phyloP scores from a whole-genome alignment of 2,329 filamentous ascomycete genomes.

The Xylariaceae sp. region DNA sequence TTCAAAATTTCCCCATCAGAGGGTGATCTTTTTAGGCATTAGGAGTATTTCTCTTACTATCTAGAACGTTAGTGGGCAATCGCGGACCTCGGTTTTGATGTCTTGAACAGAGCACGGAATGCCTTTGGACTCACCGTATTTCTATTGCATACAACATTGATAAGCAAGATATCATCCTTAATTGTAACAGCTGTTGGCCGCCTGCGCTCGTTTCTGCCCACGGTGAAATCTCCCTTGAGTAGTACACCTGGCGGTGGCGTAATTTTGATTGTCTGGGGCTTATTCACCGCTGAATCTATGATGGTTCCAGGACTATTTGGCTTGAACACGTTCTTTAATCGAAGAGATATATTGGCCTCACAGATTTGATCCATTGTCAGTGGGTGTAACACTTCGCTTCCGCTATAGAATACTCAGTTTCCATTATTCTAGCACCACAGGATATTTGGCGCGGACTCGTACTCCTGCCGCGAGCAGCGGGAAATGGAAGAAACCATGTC shows the following conservation, averaged over 20 bases:
- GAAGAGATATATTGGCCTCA: conserved; percentile 59
- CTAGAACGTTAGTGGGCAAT: too few species aligned
- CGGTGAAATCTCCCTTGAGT: conserved; percentile 30
- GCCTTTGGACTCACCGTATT: conserved; percentile 15
- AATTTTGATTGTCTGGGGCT: conserved; percentile 12
- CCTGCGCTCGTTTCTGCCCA: conserved; percentile 27
- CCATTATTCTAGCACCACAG: too few species aligned
- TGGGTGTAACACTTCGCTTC: conserved; percentile 64
- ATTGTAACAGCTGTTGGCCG: conserved; percentile 30
- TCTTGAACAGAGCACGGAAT: too few species aligned
- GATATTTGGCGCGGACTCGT: too few species aligned
- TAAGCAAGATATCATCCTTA: conserved; percentile 29
- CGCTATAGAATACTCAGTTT: conserved; percentile 47
- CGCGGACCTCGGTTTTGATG: too few species aligned
- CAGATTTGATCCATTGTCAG: conserved; percentile 78
- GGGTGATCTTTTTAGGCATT: too few species aligned
- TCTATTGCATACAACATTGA: conserved; percentile 30
- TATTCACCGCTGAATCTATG: conserved; percentile 51
- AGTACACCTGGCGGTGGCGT: conserved; percentile 27
- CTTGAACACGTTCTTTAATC: conserved; percentile 68
- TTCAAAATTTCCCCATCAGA: too few species aligned
- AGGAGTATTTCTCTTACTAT: too few species aligned
- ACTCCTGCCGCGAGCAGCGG: too few species aligned
- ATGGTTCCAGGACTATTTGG: conserved; percentile 59
- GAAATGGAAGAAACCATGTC: too few species aligned